These are phyloP conservation scores for Parascedosporium putredinis DNA, from an alignment of 2,329 filamentous ascomycete species.

Conservation along the genomic window DNA sequence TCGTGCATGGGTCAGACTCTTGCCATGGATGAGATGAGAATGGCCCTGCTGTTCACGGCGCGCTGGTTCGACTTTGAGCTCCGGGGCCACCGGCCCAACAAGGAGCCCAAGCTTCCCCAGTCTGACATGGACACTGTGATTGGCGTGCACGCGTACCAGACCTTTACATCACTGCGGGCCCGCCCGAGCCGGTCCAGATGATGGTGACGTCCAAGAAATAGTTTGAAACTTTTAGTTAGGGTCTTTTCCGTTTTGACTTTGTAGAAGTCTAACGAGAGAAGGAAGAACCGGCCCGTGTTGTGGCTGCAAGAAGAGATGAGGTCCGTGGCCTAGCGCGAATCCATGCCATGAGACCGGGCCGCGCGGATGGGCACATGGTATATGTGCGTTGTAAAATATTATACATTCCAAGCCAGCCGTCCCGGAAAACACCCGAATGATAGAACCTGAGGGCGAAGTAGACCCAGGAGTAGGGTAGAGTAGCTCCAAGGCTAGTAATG, in stretches of 20 bases:
- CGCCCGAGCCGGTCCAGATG: background rate
- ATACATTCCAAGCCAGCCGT: too few relatives aligned
- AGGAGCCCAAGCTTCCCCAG: slow-evolving; percentile 12
- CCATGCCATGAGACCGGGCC: too few relatives aligned
- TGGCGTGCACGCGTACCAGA: slow-evolving; percentile 12
- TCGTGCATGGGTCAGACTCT: slow-evolving; percentile 26
- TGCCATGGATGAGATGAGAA: slow-evolving; percentile 23
- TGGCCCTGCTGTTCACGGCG: slow-evolving; percentile 16
- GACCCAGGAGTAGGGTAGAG: too few relatives aligned
- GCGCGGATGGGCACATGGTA: too few relatives aligned
- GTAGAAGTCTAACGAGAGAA: too few relatives aligned
- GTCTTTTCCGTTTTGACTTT: background rate
- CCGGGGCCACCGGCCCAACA: slow-evolving; percentile 11
- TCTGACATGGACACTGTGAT: slow-evolving; percentile 17
- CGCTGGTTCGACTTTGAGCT: slow-evolving; percentile 18
- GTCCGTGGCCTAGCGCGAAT: too few relatives aligned
- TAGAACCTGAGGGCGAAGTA: too few relatives aligned
- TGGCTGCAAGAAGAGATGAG: too few relatives aligned
- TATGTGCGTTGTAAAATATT: too few relatives aligned
- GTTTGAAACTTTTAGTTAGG: background rate
- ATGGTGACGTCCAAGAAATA: background rate
- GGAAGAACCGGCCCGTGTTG: too few relatives aligned
- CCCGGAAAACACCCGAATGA: too few relatives aligned
- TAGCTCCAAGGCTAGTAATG: too few relatives aligned
- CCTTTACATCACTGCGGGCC: background rate